A percentile compares a stretch with the other conserved stretches of the same genome.
These are phyloP conservation scores for Glebionis coronaria DNA, from an alignment of 129 eudicot species.

Conservation along the genomic window DNA sequence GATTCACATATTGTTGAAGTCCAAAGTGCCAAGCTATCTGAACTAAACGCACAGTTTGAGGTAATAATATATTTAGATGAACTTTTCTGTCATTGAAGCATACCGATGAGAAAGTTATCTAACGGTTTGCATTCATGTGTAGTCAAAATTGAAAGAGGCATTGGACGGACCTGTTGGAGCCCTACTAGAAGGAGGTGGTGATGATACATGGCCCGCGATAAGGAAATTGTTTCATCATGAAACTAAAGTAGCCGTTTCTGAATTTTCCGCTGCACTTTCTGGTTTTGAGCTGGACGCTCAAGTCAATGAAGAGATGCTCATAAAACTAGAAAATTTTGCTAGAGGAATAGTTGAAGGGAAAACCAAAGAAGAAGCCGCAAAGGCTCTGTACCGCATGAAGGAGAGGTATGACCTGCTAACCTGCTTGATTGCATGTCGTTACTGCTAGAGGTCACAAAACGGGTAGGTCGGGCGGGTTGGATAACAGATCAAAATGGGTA, in stretches of 20 bases:
- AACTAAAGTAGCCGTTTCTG: slow-evolving; percentile 56
- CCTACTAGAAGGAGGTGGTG: slow-evolving; percentile 75
- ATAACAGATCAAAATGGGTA: too few species aligned
- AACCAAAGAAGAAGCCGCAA: slow-evolving; percentile 87
- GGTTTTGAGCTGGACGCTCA: slow-evolving; percentile 70
- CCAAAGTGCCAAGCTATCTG: slow-evolving; percentile 70
- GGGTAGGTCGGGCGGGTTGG: too few species aligned
- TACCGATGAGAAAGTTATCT: not conserved
- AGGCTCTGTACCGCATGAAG: slow-evolving; percentile 82
- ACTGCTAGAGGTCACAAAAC: too few species aligned
- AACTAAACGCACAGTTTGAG: slow-evolving; percentile 72
- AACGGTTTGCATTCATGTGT: slow-evolving; percentile 24
- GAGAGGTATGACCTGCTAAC: slow-evolving; percentile 54
- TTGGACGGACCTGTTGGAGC: slow-evolving; percentile 78
- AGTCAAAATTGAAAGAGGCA: slow-evolving; percentile 69
- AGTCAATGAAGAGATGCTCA: slow-evolving; percentile 56
- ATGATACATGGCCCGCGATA: slow-evolving; percentile 91
- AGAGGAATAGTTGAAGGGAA: slow-evolving; percentile 74
- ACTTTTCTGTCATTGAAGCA: not conserved
- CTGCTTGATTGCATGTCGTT: too few species aligned
- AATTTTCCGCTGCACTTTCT: slow-evolving; percentile 69
- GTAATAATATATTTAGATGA: slow-evolving; percentile 31
- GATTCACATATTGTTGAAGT: slow-evolving; percentile 79
- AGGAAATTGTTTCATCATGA: slow-evolving; percentile 74
- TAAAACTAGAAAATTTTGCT: slow-evolving; percentile 58